Evolutionary conservation across 331 rosid genomes (phyloP), one percentile per base, ranked within the genome.

Genomic region (Pyrus hybrid): DNA sequence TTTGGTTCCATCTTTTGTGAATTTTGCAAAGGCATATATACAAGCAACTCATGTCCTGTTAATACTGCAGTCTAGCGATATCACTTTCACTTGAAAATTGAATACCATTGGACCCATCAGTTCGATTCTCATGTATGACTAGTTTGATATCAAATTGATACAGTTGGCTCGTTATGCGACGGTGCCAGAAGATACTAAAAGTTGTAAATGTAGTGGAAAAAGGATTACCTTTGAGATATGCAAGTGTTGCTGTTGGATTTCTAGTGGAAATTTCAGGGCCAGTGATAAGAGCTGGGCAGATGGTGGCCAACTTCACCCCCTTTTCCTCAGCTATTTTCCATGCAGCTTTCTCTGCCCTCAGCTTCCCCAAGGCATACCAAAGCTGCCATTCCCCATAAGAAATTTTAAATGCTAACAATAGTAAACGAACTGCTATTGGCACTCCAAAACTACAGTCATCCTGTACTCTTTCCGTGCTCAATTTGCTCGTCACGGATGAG

Each of bases 311-410:
- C 47, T 87, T 86, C 14, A 94, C 21, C 6, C 90, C 92, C 29
- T 17, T 85, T 68, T 92, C 92, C 33, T 82, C 82, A 13, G 99
- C 97, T 75, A 92, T 71, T 60, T 77, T 84, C 97, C 99, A 90
- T 1, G 99, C 97, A 21, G 87, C 88, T 43, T 87, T 94, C 76
- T 94, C 97, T 41, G 99, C 93, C 68, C 87, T 86, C 73, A 82
- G 78, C 76, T 92, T 92, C 2, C 96, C 97, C 78, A 90, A 35
- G 6, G 99, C 96, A 85, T 85, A 94, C 97, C 97, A 94, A 0
- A 94, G 90, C 97, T 88, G 88, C 81, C 74, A 67, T 51, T 65
- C 47, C 2, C 4, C 21, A 21, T 45, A 70, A 41, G n/a, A 2
- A 5, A 43, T 33, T 66, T 51, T 23, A 62, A 61, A 45, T 2